Evolutionary conservation across 345 rosid genomes (phyloP).

Genomic region (Bretschneidera sinensis): DNA sequence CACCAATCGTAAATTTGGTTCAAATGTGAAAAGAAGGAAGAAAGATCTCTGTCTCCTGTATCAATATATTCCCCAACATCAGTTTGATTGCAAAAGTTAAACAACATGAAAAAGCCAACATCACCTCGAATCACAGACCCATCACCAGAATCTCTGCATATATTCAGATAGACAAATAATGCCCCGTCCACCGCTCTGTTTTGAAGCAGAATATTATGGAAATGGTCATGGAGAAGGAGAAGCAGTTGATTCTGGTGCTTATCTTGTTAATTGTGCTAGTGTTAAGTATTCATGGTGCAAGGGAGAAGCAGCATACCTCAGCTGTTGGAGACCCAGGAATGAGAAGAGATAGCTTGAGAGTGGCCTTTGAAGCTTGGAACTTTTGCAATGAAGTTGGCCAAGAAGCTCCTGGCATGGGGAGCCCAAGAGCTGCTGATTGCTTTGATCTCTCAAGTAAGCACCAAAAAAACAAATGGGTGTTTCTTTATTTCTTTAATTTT

Average conservation of each 20-base stretch:
- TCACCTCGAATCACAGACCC: background rate
- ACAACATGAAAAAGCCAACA: background rate
- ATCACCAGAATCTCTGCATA: background rate
- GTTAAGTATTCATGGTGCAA: slow-evolving; percentile 11
- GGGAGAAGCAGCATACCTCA: slow-evolving; percentile 19
- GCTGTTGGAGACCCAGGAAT: slow-evolving; percentile 85
- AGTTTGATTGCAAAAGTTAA: no score
- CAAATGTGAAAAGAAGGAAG: no score
- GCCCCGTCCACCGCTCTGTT: background rate
- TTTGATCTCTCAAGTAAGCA: slow-evolving; percentile 47
- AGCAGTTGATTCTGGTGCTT: slow-evolving; percentile 8
- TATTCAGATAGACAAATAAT: background rate
- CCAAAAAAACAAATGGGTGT: slow-evolving; percentile 5
- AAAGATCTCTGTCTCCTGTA: no score
- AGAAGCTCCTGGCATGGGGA: slow-evolving; percentile 72
- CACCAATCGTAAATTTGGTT: no score
- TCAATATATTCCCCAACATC: no score
- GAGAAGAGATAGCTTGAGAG: slow-evolving; percentile 66
- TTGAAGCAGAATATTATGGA: slow-evolving; percentile 2
- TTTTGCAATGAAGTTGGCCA: slow-evolving; percentile 84
- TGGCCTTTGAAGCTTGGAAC: slow-evolving; percentile 89
- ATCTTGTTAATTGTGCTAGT: slow-evolving; percentile 24
- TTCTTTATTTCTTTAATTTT: background rate
- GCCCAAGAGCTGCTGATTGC: slow-evolving; percentile 89
- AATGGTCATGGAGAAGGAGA: slow-evolving; percentile 18